Evolutionary conservation across 2,329 filamentous ascomycete genomes (phyloP).

Genomic region (Trichoderma hamatum): DNA sequence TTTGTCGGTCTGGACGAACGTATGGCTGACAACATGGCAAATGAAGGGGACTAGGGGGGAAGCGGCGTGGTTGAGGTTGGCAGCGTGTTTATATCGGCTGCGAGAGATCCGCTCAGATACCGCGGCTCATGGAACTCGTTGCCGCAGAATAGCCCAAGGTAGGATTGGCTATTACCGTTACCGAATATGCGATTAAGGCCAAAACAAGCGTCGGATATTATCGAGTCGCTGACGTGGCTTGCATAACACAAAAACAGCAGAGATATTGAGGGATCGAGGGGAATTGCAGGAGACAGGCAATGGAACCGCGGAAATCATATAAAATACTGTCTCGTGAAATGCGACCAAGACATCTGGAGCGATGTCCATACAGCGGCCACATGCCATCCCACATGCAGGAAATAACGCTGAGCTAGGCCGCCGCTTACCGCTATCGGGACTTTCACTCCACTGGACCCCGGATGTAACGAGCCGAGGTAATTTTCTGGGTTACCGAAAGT

Average conservation of each 20-base stretch:
- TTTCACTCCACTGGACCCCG: conserved; percentile 20
- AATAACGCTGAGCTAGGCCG: conserved; percentile 17
- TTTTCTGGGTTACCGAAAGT: background rate
- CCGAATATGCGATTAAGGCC: background rate
- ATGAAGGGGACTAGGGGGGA: conserved; percentile 1
- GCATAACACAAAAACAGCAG: background rate
- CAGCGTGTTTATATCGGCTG: conserved; percentile 21
- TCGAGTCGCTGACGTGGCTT: background rate
- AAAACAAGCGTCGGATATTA: conserved; percentile 1
- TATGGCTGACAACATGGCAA: conserved; percentile 43
- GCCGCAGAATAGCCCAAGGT: conserved; percentile 8
- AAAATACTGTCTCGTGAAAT: conserved; percentile 4
- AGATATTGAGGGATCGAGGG: background rate
- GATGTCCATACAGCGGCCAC: conserved; percentile 4
- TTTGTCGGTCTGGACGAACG: conserved; percentile 42
- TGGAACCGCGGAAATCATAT: conserved; percentile 15
- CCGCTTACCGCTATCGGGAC: conserved; percentile 13
- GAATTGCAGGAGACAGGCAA: background rate
- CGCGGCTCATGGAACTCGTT: conserved; percentile 20
- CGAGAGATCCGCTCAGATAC: conserved; percentile 20
- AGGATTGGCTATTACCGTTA: background rate
- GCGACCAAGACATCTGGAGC: background rate
- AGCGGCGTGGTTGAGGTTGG: background rate
- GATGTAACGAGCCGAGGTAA: conserved; percentile 25
- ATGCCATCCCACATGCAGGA: conserved; percentile 24